These are phyloP conservation scores for Starmera dryadoides DNA, from an alignment of 805 yeast species.

Conservation along the genomic window DNA sequence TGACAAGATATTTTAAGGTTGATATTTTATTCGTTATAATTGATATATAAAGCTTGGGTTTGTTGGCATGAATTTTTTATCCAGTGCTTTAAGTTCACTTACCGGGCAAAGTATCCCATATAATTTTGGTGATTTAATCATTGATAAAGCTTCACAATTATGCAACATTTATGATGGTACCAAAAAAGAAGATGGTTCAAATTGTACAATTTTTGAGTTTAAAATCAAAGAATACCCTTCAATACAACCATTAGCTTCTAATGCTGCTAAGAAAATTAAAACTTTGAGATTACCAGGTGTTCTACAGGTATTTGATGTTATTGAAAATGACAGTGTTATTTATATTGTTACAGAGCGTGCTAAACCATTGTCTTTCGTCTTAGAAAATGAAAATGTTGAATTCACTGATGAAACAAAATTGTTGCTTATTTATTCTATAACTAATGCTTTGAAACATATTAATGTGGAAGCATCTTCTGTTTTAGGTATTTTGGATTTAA, in stretches of 20 bases:
- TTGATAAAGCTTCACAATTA: constrained; percentile 28
- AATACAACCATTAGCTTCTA: constrained; percentile 32
- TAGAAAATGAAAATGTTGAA: constrained; percentile 22
- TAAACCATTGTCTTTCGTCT: constrained; percentile 37
- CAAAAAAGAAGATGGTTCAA: constrained; percentile 34
- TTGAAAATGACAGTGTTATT: constrained; percentile 49
- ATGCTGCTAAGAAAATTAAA: constrained; percentile 40
- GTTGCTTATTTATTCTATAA: constrained; percentile 50
- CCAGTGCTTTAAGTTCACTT: constrained; percentile 51
- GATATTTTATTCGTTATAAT: too few species aligned
- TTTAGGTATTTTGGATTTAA: constrained; percentile 53
- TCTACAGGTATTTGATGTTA: constrained; percentile 51
- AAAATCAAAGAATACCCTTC: constrained; percentile 35
- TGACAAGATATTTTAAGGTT: too few species aligned
- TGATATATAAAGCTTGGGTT: too few species aligned
- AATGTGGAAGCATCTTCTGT: constrained; percentile 48
- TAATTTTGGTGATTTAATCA: constrained; percentile 37
- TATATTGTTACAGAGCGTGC: constrained; percentile 66
- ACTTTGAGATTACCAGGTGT: constrained; percentile 66
- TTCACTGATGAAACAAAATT: constrained; percentile 30
- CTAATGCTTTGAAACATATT: constrained; percentile 48
- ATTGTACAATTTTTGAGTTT: constrained; percentile 62
- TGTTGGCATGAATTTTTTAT: constrained; percentile 71
- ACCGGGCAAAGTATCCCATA: constrained; percentile 57
- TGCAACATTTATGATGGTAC: constrained; percentile 64